Evolutionary conservation across 2,329 filamentous ascomycete genomes (phyloP), one percentile per base, ranked within the genome.

Genomic region (Botrytis fragariae): DNA sequence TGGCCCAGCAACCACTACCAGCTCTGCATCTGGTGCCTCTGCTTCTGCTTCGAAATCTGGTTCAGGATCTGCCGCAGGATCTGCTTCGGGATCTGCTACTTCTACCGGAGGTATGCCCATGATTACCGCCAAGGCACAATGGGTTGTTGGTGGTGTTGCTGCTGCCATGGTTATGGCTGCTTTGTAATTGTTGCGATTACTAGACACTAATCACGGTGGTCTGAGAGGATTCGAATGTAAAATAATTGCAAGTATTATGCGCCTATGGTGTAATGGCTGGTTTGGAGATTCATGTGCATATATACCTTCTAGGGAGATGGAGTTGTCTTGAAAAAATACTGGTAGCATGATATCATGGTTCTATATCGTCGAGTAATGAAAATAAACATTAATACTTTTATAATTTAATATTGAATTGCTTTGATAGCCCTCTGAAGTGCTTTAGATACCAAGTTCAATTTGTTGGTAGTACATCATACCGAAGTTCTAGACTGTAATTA

Each of bases 151-250:
- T 44, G 77, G 76, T 65, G 76, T 76, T 2, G 78, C 77, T 7
- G 77, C 73, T 10, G 78, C 32, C 84, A 77, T 76, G 54, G 78
- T 74, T n/a, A 73, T 75, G 60, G 76, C 75, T 42, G 77, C 74
- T 4, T 69, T 78, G 73, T 77, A 72, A 72, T 45, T 25, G 39
- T 22, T 22, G 45, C 7, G 25, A 54, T n/a, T 54, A n/a, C 25
- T n/a, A 54, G 48, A 12, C 48, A 16, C 25, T 54, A 6, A 29
- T n/a, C 48, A 16, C 18, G 57, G 12, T 57, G 29, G 39, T 16
- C 6, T 20, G 54, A 42, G n/a, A 22, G 8, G 1, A 7, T 14
- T 29, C 12, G 10, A 16, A 3, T 44, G 25, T 57, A 32, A 68
- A 42, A 0, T 16, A 18, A 51, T 9, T 57, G 35, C 37, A 42